Evolutionary conservation across 768 basidiomycete species (phyloP), one percentile per base, ranked within the genome.

Genomic region (Hemileccinum impolitum): DNA sequence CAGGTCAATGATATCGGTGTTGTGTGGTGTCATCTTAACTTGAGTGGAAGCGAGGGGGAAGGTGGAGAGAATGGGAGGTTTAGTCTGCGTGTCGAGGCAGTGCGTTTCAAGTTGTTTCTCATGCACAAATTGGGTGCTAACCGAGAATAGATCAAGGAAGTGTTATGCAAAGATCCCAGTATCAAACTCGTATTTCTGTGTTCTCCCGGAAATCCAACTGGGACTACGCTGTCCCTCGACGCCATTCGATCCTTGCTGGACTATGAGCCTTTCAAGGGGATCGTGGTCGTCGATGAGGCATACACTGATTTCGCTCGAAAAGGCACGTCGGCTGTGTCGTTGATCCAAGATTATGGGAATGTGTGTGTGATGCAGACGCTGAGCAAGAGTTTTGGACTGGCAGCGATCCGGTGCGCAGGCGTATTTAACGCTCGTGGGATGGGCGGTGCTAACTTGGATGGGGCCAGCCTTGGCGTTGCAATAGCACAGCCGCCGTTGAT

Each of bases 141-240:
- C 44, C 35, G n/a, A 36, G n/a, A 9, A 26, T 56, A 94, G 88
- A 73, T 94, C 47, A 89, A 90, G 66, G 72, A 76, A 46, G 77
- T 79, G 0, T 73, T 94, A 49, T 75, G 79, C 30, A 75, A 74
- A 6, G 83, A 94, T 62, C 81, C 87, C 1, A 72, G 77, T 3
- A 90, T 96, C 67, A 96, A 97, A 60, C 79, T 99, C 32, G 78
- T 95, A 51, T 92, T 97, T 75, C 76, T 98, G 39, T 96, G 94
- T 67, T 97, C 95, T 1, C 96, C 96, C 3, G 96, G 96, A 2
- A 99, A 98, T 65, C 96, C 96, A 0, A 94, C 94, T 0, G 93
- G 94, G 9, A 97, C 94, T 0, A 68, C 85, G 23, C 82, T 98
- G 45, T 78, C 91, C 0, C 78, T 94, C 21, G 60, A 76, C 10